Evolutionary conservation across 371 early-diverging fungal species (phyloP).

Genomic region (Apophysomyces ossiformis): DNA sequence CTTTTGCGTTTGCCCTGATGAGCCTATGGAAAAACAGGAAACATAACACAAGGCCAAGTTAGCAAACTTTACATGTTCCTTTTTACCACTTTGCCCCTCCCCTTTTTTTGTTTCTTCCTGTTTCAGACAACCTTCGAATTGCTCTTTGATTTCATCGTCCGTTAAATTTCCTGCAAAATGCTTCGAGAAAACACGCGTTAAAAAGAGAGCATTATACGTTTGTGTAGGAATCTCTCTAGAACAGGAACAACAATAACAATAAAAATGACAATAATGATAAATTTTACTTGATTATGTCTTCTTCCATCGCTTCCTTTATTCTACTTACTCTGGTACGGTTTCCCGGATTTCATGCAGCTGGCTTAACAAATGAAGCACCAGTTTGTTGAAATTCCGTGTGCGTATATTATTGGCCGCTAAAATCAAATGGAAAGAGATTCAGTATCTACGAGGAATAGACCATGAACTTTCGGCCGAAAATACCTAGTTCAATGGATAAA

Average conservation of each 20-base stretch:
- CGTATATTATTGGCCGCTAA: slow-evolving; percentile 67
- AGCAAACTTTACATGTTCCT: too few relatives aligned
- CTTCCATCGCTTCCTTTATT: too few relatives aligned
- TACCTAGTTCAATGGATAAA: slow-evolving; percentile 69
- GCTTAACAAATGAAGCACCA: slow-evolving; percentile 62
- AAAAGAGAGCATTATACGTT: slow-evolving; percentile 72
- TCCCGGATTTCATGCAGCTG: slow-evolving; percentile 58
- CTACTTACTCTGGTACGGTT: slow-evolving; percentile 52
- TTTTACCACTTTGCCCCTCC: too few relatives aligned
- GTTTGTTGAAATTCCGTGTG: slow-evolving; percentile 72
- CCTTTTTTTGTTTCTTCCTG: slow-evolving; percentile 4
- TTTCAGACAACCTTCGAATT: slow-evolving; percentile 58
- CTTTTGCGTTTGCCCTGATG: background rate
- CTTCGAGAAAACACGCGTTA: slow-evolving; percentile 67
- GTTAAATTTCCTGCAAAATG: slow-evolving; percentile 70
- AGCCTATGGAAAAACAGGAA: too few relatives aligned
- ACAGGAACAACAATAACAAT: background rate
- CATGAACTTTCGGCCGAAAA: background rate
- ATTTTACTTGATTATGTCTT: too few relatives aligned
- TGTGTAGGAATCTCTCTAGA: slow-evolving; percentile 46
- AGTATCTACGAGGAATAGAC: too few relatives aligned
- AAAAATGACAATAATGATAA: background rate
- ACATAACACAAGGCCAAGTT: too few relatives aligned
- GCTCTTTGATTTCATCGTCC: slow-evolving; percentile 58
- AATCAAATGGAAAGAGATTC: too few relatives aligned